Base-by-base conservation (phyloP, 306 rosid genomes). In the Oxytropis ochrocephala region DNA sequence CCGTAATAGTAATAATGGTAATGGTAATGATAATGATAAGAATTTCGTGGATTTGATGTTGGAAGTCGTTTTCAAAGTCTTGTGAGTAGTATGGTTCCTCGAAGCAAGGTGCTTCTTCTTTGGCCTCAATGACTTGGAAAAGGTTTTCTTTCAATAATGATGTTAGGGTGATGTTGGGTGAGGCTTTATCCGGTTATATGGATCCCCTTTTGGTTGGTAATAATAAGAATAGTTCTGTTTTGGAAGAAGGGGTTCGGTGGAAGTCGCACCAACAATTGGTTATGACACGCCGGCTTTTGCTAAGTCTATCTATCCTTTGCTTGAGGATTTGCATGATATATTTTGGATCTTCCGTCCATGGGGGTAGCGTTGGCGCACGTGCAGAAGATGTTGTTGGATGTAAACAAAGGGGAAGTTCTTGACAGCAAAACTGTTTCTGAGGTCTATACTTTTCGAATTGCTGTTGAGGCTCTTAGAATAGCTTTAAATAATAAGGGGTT, bases 391-490 rank as follows among this genome's bases (percentile, higher is more conserved):
- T 64, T 91, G 42, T 60, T 64, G 66, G 73, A 72, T 80, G 87
- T 91, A 7, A 85, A 80, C 56, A 80, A 78, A 75, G 97, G 97
- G 41, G 87, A 81, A 72, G 86, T 74, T 78, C 85, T 86, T 58
- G 89, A 88, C 43, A 2, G 66, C 13, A 52, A 29, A 51, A 78
- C 67, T 70, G 74, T 91, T 36, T 81, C 86, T 64, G 96, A 83
- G 83, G 87, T 86, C 12, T 78, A 81, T 71, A 69, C 85, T 68
- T 85, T 91, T 44, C 72, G 86, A 27, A 75, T 91, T 59, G 96
- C 96, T 0, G 91, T 86, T 4, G 97, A 91, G 86, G 91, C 82
- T 78, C 84, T 91, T 49, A 85, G 97, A 67, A 77, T 86, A n/a
- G 88, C 88, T 76, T 53, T 88, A 7, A 88, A 85, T 79, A 85